Evolutionary conservation across 805 yeast species (phyloP), one percentile per base, ranked within the genome.

Genomic region (Debaryomyces castellii): DNA sequence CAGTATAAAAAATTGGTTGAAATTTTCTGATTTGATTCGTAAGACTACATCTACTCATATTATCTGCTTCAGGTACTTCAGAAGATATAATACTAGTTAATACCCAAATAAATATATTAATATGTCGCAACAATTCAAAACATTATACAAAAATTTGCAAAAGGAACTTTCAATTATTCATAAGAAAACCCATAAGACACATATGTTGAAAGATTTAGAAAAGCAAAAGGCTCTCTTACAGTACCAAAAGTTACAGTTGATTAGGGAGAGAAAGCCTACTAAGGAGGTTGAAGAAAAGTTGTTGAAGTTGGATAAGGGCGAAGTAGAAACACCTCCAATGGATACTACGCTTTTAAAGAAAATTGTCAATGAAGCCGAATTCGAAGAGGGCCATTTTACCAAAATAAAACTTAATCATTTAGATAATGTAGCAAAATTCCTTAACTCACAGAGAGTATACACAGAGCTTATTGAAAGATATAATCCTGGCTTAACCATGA

Each of bases 391-490:
- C 6, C 40, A 33, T 27, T 42, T 44, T 3, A 40, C 43, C 16
- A 24, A 40, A 11, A 16, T 37, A 46, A 46, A 49, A 32, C 50
- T 44, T 54, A 52, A 64, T 27, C 82, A 83, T 55, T 64, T 85
- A 39, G 53, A 61, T n/a, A 90, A 87, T 57, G 75, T 87, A 11
- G 69, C 79, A 4, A 68, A 74, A 8, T 92, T 81, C 59, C 67
- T 92, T 43, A 72, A 74, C 42, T 80, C 84, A 50, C 97, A 92
- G 64, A 74, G 94, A 51, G 80, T 74, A 10, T 92, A 89, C 66
- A 82, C 81, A 49, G 91, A 84, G 52, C 73, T 92, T 40, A 71
- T 91, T 37, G 94, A 87, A 53, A 77, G 96, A 53, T 94, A 92
- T 65, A 89, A 91, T 57, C 92, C 96, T 3, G 94, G 96, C 2